These are phyloP conservation scores for Backusella westeae DNA, from an alignment of 192 early-diverging fungal species.

Conservation along the genomic window DNA sequence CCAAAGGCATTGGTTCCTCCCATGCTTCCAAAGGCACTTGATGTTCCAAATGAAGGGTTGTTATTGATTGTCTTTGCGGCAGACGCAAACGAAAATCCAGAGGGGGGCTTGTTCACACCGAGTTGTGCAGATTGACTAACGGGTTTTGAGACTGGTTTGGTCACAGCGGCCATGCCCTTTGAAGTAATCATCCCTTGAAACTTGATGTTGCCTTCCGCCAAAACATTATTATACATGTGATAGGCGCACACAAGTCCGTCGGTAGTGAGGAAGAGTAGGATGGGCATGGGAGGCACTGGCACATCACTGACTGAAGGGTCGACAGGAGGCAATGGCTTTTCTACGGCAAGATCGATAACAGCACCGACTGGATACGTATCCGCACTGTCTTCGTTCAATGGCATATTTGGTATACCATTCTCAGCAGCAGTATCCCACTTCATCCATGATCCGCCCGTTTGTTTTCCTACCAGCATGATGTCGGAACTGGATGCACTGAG, in stretches of 20 bases:
- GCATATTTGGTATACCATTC: slow-evolving; percentile 49
- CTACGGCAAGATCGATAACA: slow-evolving; percentile 70
- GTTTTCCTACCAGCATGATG: slow-evolving; percentile 5
- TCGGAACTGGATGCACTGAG: slow-evolving; percentile 14
- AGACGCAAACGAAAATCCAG: neutral
- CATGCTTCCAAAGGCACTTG: neutral
- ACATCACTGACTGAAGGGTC: slow-evolving; percentile 49
- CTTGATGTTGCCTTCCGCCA: slow-evolving; percentile 36
- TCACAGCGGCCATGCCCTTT: neutral
- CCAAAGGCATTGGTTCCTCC: neutral
- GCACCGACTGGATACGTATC: slow-evolving; percentile 71
- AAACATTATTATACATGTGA: slow-evolving; percentile 54
- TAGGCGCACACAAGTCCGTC: slow-evolving; percentile 66
- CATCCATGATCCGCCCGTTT: slow-evolving; percentile 22
- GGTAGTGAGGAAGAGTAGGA: slow-evolving; percentile 66
- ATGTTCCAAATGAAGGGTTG: neutral
- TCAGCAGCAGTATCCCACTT: slow-evolving; percentile 60
- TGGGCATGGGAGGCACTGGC: slow-evolving; percentile 59
- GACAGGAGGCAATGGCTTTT: slow-evolving; percentile 46
- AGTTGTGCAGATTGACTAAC: too few species aligned
- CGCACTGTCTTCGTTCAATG: slow-evolving; percentile 44
- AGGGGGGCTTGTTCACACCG: neutral
- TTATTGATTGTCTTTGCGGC: neutral
- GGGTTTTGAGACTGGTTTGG: neutral
- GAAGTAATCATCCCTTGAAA: slow-evolving; percentile 47